Percentiles rank a stretch among this genome's conserved stretches.
phyloP scores from a whole-genome alignment of 2,329 filamentous ascomycete genomes.

The Cladosporium velox region DNA sequence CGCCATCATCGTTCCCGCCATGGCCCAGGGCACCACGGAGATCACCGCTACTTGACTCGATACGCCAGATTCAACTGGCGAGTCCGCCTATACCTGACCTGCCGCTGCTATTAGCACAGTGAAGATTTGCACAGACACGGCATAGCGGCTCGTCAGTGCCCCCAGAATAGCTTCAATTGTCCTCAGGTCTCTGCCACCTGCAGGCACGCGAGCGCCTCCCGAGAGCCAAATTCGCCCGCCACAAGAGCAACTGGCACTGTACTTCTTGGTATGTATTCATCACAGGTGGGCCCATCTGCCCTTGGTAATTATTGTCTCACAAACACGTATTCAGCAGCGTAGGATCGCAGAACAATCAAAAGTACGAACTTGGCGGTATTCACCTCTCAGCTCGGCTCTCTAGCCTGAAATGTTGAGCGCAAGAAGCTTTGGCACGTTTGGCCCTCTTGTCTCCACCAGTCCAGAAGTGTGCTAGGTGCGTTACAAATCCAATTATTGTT shows the following conservation, averaged over 20 bases:
- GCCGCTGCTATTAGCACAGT: conserved; percentile 1
- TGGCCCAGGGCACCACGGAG: conserved; percentile 5
- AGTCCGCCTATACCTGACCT: conserved; percentile 1
- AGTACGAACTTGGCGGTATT: not conserved
- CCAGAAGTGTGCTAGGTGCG: not conserved
- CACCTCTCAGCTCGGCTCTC: not conserved
- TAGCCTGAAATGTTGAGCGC: not conserved
- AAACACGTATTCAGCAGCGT: not conserved
- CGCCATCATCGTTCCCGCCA: not conserved
- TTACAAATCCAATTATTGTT: not conserved
- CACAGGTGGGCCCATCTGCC: not conserved
- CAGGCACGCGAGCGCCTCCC: conserved; percentile 5
- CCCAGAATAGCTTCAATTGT: not conserved
- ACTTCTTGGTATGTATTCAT: not conserved
- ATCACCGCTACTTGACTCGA: conserved; percentile 7
- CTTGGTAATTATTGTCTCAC: not conserved
- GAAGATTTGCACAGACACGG: conserved; percentile 5
- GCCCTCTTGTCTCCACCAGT: not conserved
- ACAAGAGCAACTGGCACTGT: not conserved
- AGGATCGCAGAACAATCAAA: not conserved
- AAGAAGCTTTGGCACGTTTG: not conserved
- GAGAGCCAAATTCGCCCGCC: not conserved
- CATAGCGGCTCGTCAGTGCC: not conserved
- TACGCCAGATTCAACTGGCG: conserved; percentile 2
- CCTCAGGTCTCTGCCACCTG: not conserved